Evolutionary conservation across 1,284 basidiomycete genomes (phyloP), one percentile per base, ranked within the genome.

Genomic region (Fomitopsis palustris): DNA sequence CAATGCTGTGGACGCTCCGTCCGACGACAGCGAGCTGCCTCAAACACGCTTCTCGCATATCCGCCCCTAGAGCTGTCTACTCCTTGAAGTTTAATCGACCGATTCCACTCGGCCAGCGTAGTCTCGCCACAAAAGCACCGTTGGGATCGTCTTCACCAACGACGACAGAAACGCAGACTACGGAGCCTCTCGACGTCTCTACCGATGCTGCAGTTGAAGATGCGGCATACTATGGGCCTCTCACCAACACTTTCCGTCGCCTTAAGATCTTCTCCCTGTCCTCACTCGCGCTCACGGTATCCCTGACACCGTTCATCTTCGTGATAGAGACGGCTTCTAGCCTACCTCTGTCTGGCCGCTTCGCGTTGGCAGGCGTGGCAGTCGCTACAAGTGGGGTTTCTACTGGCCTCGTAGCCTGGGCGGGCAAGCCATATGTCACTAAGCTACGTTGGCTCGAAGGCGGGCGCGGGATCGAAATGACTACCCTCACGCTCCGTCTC

Each of bases 251-350:
- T 0, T 94, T 92, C 75, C 82, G 84, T 49, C 82, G 85, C 8
- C 80, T 93, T 58, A 95, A 95, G 70, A 74, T 93, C 25, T 94
- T 95, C 75, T 95, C 93, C 9, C 75, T 95, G 2, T 84, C 85
- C 43, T 93, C 92, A 1, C 80, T 95, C 54, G 80, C 80, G 4
- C 81, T 94, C 51, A 88, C 90, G n/a, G 74, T 78, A 55, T 77
- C 83, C 3, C 77, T 95, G 66, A 80, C 89, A 0, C 93, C 93
- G 1, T 83, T 95, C 73, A 84, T 96, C 59, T 88, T 95, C 70
- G 72, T 93, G 47, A 80, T 93, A 59, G 90, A 93, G 61, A 69
- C 70, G 2, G 66, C 70, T 5, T 90, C 90, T 6, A 82, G 82
- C 27, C 79, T 96, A 16, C 89, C 91, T 0, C 68, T 82, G 41